Evolutionary conservation across 306 rosid species (phyloP), one percentile per base, ranked within the genome.

Genomic region (Echinosophora koreensis): DNA sequence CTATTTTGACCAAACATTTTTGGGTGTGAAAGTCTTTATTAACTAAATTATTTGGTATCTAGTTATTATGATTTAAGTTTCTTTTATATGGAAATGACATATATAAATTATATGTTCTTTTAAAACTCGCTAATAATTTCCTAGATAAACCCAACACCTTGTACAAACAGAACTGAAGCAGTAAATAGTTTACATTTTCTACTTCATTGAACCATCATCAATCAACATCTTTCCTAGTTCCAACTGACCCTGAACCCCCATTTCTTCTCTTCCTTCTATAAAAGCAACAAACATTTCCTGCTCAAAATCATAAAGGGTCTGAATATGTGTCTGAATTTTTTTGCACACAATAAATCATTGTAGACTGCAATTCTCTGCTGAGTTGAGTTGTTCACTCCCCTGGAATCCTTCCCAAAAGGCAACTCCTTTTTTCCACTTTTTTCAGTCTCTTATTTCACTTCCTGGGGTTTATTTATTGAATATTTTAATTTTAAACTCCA

Each of bases 141-240:
- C 66, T 55, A 41, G 78, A 80, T 71, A 84, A 73, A 54, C 76
- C 83, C 77, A 79, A 65, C 62, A 70, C 69, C 78, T 62, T 22
- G 14, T 58, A 50, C n/a, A 38, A 79, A 73, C 42, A 67, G 37
- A 80, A 71, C 62, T 30, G 64, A 57, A 46, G 79, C 66, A 52
- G 76, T 68, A 78, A 81, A 81, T 79, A 61, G 63, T 66, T 71
- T 67, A 60, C 87, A 69, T 73, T 57, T 73, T 82, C 68, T 30
- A 51, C 80, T 83, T 83, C 81, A 82, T 69, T 79, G 77, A 74
- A 60, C 91, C 42, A 78, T 73, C 85, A 77, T 78, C 80, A 54
- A 77, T 79, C 86, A 81, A 76, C 83, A 77, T 80, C 90, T 69
- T 51, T 62, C 79, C 85, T 85, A 80, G 84, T 51, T 66, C 81